Conservation (phyloP, 2,329 filamentous ascomycete species). For the Uncinocarpus reesii region DNA sequence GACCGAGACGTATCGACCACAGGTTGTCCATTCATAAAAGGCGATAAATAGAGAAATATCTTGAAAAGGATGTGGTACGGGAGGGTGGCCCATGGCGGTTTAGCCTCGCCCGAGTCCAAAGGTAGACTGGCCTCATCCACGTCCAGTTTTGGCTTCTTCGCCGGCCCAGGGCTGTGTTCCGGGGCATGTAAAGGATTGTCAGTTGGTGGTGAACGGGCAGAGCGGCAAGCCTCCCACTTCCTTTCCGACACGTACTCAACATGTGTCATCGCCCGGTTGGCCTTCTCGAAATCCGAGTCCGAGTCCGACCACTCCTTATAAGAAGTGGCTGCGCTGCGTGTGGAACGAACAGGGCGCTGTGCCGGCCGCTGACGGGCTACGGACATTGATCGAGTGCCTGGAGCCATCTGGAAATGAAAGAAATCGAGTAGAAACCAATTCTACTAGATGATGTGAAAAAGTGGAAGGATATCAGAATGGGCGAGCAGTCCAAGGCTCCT, state of each 20-base stretch:
- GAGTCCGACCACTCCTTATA: slow-evolving; percentile 1
- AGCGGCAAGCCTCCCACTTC: too few relatives aligned
- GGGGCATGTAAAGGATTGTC: too few relatives aligned
- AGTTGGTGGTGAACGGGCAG: too few relatives aligned
- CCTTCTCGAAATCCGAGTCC: neutral
- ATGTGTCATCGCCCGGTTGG: neutral
- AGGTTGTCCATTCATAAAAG: slow-evolving; percentile 31
- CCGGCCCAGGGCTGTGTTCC: neutral
- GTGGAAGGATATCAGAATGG: neutral
- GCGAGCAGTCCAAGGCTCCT: neutral
- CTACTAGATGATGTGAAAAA: neutral
- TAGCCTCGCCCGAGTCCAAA: slow-evolving; percentile 39
- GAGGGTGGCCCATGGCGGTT: slow-evolving; percentile 51
- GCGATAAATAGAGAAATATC: slow-evolving; percentile 59
- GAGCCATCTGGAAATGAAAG: neutral
- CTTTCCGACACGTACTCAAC: too few relatives aligned
- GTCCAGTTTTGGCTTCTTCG: neutral
- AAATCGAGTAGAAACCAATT: neutral
- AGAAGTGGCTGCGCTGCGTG: neutral
- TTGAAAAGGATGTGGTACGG: slow-evolving; percentile 59
- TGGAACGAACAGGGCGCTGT: slow-evolving; percentile 7
- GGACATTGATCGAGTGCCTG: neutral
- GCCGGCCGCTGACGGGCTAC: neutral
- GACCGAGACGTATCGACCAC: slow-evolving; percentile 37
- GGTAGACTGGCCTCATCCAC: slow-evolving; percentile 35